A percentile compares a stretch with the other conserved stretches of the same genome.
These are phyloP conservation scores for Suillus luteus DNA, from an alignment of 768 basidiomycete species.

Conservation along the genomic window DNA sequence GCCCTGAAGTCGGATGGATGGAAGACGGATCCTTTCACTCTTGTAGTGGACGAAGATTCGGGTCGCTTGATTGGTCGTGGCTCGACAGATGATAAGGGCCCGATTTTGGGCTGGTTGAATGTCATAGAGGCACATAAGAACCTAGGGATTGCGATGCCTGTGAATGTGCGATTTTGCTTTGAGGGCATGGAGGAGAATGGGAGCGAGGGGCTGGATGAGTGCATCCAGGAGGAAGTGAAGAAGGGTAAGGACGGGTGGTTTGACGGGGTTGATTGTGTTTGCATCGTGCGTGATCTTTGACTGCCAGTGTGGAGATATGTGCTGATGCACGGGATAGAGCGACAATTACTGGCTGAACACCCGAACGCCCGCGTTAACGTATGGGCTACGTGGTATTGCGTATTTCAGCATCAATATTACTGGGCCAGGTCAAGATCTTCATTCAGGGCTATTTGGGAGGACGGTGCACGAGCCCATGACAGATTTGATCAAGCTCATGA, in stretches of 20 bases:
- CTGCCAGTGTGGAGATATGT: neutral
- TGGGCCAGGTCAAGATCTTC: conserved; percentile 86
- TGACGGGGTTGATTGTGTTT: conserved; percentile 86
- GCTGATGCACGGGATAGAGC: conserved; percentile 44
- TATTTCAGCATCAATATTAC: conserved; percentile 84
- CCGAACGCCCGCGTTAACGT: conserved; percentile 40
- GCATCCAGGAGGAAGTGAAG: conserved; percentile 74
- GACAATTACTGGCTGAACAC: conserved; percentile 87
- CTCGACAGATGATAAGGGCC: conserved; percentile 89
- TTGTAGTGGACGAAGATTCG: conserved; percentile 51
- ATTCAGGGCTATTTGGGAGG: conserved; percentile 86
- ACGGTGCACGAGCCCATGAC: conserved; percentile 93
- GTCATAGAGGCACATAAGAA: conserved; percentile 81
- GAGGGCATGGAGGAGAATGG: conserved; percentile 99
- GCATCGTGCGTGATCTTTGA: conserved; percentile 63
- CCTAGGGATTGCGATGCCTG: conserved; percentile 70
- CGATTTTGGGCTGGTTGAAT: conserved; percentile 86
- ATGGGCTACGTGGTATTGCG: conserved; percentile 84
- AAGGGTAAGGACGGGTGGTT: conserved; percentile 73
- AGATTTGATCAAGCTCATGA: conserved; percentile 81
- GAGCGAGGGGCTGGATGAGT: conserved; percentile 86
- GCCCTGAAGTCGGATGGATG: conserved; percentile 72
- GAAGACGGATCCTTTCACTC: conserved; percentile 82
- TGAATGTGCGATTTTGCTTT: conserved; percentile 90
- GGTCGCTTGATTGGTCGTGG: conserved; percentile 82